Base-by-base conservation (phyloP, 2,329 filamentous ascomycete genomes). In the Colletotrichum liriopes region DNA sequence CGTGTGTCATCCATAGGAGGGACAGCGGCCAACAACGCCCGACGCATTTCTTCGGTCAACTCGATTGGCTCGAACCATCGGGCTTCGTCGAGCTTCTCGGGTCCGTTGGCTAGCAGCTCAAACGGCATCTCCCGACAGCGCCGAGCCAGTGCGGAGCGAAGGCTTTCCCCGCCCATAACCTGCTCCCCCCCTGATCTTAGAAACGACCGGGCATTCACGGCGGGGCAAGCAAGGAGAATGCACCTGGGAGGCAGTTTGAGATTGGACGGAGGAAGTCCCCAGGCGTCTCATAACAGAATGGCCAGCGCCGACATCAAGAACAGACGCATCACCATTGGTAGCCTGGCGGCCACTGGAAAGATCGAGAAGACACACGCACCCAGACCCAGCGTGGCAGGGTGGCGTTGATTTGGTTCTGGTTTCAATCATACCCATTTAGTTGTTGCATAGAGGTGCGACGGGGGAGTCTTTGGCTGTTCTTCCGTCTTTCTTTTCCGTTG, bases 201-300 rank as follows among this genome's bases (percentile, higher is more conserved):
- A 5, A 70, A n/a, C 23, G 80, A 83, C 32, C 80, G 82, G 71
- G 78, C 81, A 4, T 83, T 90, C 73, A 90, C 88, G 14, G 81
- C 86, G 1, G 88, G 87, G 2, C 88, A 91, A 76, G 89, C 88
- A 29, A 81, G 89, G 64, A 84, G 89, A 56, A 90, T 91, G 88
- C 87, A 89, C 75, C 79, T 90, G 69, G 84, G 85, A 45, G 83
- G 83, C 18, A 84, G 82, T 72, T 75, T 85, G 71, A 73, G 71
- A 41, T 37, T 69, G 39, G 78, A 79, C 9, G 72, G 76, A 55
- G 65, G 74, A 43, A 67, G 78, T 74, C 68, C 77, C 70, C 35
- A 74, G 43, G 77, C 61, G 37, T 26, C 61, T 35, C 61, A 43
- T 8, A 29, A 74, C 74, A 76, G 67, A 67, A 73, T 67, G 32